These are phyloP conservation scores for Barbarea vulgaris DNA, from an alignment of 345 rosid genomes.

Conservation along the genomic window DNA sequence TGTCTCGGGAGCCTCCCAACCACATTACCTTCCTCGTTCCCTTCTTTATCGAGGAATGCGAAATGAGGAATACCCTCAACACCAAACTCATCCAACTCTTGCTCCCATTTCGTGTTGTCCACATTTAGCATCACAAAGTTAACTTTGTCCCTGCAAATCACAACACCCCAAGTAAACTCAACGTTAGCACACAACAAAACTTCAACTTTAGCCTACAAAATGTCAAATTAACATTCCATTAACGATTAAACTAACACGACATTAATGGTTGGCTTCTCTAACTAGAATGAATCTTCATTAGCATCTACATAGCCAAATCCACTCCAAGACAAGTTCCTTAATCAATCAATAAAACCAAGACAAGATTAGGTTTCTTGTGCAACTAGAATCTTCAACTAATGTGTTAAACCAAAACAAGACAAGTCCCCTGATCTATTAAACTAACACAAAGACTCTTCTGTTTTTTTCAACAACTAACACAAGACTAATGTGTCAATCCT, in stretches of 20 bases:
- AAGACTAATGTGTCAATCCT: not conserved
- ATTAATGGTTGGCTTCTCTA: not conserved
- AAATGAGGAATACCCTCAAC: conserved; percentile 97
- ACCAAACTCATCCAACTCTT: conserved; percentile 96
- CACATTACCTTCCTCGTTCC: conserved; percentile 93
- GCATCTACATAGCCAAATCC: not conserved
- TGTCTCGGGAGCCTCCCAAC: conserved; percentile 89
- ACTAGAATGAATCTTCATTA: not conserved
- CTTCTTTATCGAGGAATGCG: conserved; percentile 75
- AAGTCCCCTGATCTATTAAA: not conserved
- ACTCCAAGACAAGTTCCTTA: conserved; percentile 9
- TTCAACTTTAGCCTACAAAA: not conserved
- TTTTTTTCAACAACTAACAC: too few species aligned
- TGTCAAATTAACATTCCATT: not conserved
- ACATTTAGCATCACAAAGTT: conserved; percentile 97
- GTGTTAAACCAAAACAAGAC: too few species aligned
- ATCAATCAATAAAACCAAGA: not conserved
- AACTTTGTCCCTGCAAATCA: conserved; percentile 65
- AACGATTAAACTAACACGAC: not conserved
- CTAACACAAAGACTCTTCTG: too few species aligned
- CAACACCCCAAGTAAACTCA: not conserved
- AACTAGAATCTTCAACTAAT: conserved; percentile 4
- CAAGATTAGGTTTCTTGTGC: not conserved
- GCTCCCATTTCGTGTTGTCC: conserved; percentile 97
- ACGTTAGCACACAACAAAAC: conserved; percentile 4